Evolutionary conservation across 768 basidiomycete species (phyloP), one percentile per base, ranked within the genome.

Genomic region (Boletus reticuloceps): DNA sequence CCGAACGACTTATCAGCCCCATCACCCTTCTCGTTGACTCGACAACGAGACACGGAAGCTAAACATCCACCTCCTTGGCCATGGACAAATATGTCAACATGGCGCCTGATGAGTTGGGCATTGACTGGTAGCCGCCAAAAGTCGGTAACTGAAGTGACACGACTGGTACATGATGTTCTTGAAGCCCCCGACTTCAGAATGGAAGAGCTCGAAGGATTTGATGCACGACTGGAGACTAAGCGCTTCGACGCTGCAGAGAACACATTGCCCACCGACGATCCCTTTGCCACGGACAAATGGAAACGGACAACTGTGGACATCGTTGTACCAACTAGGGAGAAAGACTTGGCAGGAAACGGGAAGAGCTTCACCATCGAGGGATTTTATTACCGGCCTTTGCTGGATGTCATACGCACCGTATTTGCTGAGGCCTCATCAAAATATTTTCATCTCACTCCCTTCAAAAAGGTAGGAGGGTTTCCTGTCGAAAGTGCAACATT

Each of bases 311-410:
- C 20, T 1, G 32, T 59, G 3, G 14, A 58, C 14, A 46, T 59
- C 1, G 3, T 37, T 9, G 38, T 59, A 6, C 51, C 47, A 0
- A 53, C 47, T 1, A 40, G 48, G 25, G 43, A 53, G n/a, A 53
- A 49, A n/a, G 45, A 32, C 27, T 17, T 4, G 4, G 16, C 12
- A 13, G 56, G 56, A 0, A 60, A 60, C 5, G 55, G 67, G 1
- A 19, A 59, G 12, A 34, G 29, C 0, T 71, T 73, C 47, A n/a
- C 48, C 1, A 49, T 75, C 2, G 60, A 68, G 2, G 74, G 69
- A 0, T 56, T 75, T 4, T 51, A 55, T 11, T 61, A 68, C 52
- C 53, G 61, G 0, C 66, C 58, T 1, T 44, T 74, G 0, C 59
- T 55, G 0, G 32, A 55, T 0, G 46, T 68, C 0, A 56, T 67